These are phyloP conservation scores for Cytidiella melzeri DNA, from an alignment of 768 basidiomycete species.

Conservation along the genomic window DNA sequence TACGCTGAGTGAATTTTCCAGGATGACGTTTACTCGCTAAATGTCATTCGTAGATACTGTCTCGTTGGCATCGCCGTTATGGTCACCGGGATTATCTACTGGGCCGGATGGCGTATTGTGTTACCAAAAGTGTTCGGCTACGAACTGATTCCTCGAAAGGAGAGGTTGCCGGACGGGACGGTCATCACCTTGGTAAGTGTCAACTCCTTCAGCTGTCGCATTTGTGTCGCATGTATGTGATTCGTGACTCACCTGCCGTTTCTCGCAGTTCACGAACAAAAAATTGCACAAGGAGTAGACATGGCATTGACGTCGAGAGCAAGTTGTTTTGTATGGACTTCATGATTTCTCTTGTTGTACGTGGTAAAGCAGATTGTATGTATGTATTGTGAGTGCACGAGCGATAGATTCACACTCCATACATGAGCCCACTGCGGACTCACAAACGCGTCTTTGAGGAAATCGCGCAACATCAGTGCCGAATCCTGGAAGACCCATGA, in stretches of 20 bases:
- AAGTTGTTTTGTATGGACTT: too few species aligned
- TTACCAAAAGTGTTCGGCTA: conserved; percentile 45
- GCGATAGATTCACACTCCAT: too few species aligned
- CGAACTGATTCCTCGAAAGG: conserved; percentile 42
- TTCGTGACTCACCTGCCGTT: too few species aligned
- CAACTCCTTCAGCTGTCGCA: too few species aligned
- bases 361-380: too few species aligned
- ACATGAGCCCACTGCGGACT: too few species aligned
- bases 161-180: conserved; percentile 44
- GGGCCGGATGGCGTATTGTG: conserved; percentile 47
- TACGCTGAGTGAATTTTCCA: conserved; percentile 2
- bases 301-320: too few species aligned
- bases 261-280: too few species aligned
- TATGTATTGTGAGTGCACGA: too few species aligned
- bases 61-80: conserved; percentile 47
- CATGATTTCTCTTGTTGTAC: too few species aligned
- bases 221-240: too few species aligned
- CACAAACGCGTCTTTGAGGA: conserved; percentile 8
- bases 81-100: conserved; percentile 42
- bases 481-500: conserved; percentile 85
- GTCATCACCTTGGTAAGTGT: conserved; percentile 45
- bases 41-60: conserved; percentile 35
- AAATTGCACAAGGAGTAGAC: too few species aligned
- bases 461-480: conserved; percentile 33
- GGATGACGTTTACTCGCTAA: background rate